A percentile compares a stretch with the other conserved stretches of the same genome.
phyloP scores from a whole-genome alignment of 2,329 filamentous ascomycete species.

The Cadophora malorum region DNA sequence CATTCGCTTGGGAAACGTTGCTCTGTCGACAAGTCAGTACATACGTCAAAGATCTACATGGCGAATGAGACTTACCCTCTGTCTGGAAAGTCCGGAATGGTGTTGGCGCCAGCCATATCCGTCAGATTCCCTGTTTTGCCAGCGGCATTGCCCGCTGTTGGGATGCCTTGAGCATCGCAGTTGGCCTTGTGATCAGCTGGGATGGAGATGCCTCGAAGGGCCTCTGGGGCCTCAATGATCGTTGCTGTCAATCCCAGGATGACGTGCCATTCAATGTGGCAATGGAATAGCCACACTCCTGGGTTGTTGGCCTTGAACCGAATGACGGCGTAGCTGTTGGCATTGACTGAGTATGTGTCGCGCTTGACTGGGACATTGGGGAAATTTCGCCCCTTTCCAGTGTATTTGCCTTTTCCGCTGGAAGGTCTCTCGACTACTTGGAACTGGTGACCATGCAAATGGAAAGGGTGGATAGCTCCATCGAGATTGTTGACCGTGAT shows the following conservation, averaged over 20 bases:
- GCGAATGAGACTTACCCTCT: slow-evolving; percentile 14
- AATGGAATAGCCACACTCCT: slow-evolving; percentile 58
- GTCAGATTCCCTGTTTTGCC: slow-evolving; percentile 61
- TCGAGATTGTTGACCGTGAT: slow-evolving; percentile 58
- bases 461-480: slow-evolving; percentile 55
- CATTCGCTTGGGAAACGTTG: slow-evolving; percentile 14
- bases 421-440: slow-evolving; percentile 41
- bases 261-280: slow-evolving; percentile 55
- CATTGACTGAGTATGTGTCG: slow-evolving; percentile 50
- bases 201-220: slow-evolving; percentile 44
- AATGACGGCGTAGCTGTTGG: slow-evolving; percentile 51
- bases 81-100: slow-evolving; percentile 21
- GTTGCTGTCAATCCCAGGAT: slow-evolving; percentile 28
- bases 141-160: slow-evolving; percentile 62
- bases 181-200: slow-evolving; percentile 54
- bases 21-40: slow-evolving; percentile 8
- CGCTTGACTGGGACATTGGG: slow-evolving; percentile 55
- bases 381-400: slow-evolving; percentile 21
- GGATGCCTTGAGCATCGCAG: slow-evolving; percentile 49
- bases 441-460: slow-evolving; percentile 63
- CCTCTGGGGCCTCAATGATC: slow-evolving; percentile 31
- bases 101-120: slow-evolving; percentile 59
- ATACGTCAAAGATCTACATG: neutral
- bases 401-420: slow-evolving; percentile 16
- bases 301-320: slow-evolving; percentile 57